Conservation (phyloP, 352 stramenopile species). For the Globisporangium cylindrosporum region DNA sequence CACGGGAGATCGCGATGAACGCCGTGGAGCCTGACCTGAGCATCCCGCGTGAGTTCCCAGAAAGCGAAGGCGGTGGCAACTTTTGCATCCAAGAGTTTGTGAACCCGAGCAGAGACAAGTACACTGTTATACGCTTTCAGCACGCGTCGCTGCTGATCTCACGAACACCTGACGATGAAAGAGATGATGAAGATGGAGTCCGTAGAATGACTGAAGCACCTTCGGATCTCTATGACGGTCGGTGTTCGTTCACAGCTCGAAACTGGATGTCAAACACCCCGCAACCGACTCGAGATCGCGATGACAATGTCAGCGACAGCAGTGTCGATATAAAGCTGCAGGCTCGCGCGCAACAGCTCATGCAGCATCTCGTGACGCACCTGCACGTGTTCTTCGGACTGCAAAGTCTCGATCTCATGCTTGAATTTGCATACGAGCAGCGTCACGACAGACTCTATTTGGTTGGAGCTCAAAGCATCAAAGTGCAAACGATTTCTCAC, state of each 20-base stretch:
- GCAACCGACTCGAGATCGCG: background rate
- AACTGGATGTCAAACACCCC: background rate
- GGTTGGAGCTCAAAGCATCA: conserved; percentile 16
- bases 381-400: conserved; percentile 18
- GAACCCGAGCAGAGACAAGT: background rate
- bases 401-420: conserved; percentile 2
- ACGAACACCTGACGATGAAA: background rate
- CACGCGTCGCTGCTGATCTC: background rate
- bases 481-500: background rate
- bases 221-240: background rate
- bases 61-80: background rate
- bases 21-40: conserved; percentile 17
- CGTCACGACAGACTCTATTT: conserved; percentile 10
- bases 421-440: conserved; percentile 12
- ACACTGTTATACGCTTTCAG: conserved; percentile 12
- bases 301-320: background rate
- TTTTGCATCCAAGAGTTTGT: conserved; percentile 37
- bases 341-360: background rate
- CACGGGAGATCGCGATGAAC: conserved; percentile 29
- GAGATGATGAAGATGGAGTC: background rate
- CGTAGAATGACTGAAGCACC: background rate
- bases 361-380: conserved; percentile 4
- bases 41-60: conserved; percentile 16
- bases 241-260: conserved; percentile 8
- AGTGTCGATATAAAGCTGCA: background rate